A percentile compares a stretch with the other conserved stretches of the same genome.
Evolutionary conservation across 2,329 filamentous ascomycete species (phyloP).

Genomic region (Hymenotorrendiella dingleyae): DNA sequence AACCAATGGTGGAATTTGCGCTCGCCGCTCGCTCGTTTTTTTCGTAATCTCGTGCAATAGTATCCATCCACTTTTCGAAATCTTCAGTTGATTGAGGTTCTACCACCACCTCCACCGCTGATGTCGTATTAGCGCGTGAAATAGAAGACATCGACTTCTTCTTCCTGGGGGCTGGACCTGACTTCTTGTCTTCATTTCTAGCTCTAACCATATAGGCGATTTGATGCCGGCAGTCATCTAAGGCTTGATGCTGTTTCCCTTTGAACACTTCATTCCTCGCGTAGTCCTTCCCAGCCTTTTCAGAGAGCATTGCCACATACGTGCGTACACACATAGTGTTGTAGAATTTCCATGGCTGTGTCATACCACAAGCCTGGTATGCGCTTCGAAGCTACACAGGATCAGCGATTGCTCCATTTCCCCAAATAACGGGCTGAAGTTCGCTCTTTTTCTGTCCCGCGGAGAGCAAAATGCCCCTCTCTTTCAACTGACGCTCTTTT

Average conservation of each 20-base stretch:
- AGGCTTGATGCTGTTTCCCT: slow-evolving; percentile 12
- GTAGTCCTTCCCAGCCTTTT: slow-evolving; percentile 9
- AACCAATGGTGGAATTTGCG: background rate
- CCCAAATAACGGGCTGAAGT: slow-evolving; percentile 15
- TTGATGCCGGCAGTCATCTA: slow-evolving; percentile 17
- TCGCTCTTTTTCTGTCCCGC: background rate
- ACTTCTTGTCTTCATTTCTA: slow-evolving; percentile 5
- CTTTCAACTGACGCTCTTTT: slow-evolving; percentile 5
- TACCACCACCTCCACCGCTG: too few species aligned
- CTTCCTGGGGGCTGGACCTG: background rate
- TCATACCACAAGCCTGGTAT: slow-evolving; percentile 11
- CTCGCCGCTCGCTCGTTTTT: background rate
- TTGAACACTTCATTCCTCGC: background rate
- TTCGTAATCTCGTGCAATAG: background rate
- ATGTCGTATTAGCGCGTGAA: background rate
- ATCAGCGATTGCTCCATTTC: slow-evolving; percentile 15
- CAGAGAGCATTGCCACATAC: slow-evolving; percentile 6
- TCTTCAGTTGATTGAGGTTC: background rate
- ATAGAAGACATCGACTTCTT: background rate
- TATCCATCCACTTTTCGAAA: background rate
- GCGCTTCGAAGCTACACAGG: slow-evolving; percentile 15
- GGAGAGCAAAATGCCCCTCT: background rate
- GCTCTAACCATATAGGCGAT: slow-evolving; percentile 14
- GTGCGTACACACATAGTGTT: slow-evolving; percentile 18
- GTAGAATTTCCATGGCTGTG: slow-evolving; percentile 11